Base-by-base conservation (phyloP, 306 rosid genomes). In the Phaseolus lunatus region DNA sequence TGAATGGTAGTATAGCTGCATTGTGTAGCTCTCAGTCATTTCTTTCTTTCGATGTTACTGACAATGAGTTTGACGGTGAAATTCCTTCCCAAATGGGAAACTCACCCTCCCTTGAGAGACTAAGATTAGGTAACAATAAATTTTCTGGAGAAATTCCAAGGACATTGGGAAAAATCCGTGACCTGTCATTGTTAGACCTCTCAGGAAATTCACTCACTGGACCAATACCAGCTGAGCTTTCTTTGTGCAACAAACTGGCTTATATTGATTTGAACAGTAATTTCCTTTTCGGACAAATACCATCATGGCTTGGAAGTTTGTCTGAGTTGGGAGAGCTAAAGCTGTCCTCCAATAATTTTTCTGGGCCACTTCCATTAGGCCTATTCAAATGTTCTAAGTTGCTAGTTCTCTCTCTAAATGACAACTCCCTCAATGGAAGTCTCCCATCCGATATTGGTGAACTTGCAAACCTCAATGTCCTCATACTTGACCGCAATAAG, bases 1-100 rank as follows among this genome's bases (percentile, higher is more conserved):
- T 95, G 75, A 95, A 89, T 81, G 97, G 99, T 7, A 95, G 96
- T 73, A 35, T 95, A 78, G 83, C 87, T 76, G 85, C 85, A 19
- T 52, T 95, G 81, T 88, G 91, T 82, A 75, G 86, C 76, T 95
- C 99, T 7, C 37, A 33, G 39, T 91, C 76, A 11, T 82, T 92
- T 56, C 90, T 95, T 23, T 90, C 99, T 8, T 89, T 95, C 18
- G 99, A 95, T 83, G 90, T 95, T 26, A 89, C 97, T 3, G 70
- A 78, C 72, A 92, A 95, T 82, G 84, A 37, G 22, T 90, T 95
- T 49, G 91, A 88, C 35, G 65, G 86, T 0, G 97, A 90, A 78
- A 90, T 95, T 81, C 96, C 99, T 18, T 67, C 86, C 79, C 84
- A 85, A 9, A 70, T 95, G 18, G 97, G 97, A 50, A 87, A 88